These are phyloP conservation scores for Teratosphaeria viscida DNA, from an alignment of 2,329 filamentous ascomycete species.

Conservation along the genomic window DNA sequence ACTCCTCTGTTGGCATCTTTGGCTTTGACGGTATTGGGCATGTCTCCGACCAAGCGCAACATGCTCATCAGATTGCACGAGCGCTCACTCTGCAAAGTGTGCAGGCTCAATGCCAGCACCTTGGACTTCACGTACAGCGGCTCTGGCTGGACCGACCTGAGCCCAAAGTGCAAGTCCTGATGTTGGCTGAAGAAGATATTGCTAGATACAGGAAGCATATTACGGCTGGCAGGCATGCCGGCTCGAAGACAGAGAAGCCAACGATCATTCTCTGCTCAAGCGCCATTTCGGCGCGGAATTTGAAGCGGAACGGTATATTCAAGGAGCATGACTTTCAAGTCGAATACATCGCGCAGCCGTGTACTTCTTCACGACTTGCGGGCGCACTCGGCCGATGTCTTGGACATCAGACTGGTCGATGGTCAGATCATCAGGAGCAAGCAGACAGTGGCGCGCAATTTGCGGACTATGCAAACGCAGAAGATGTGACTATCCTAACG, in stretches of 20 bases:
- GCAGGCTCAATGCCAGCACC: constrained; percentile 10
- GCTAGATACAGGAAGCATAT: constrained; percentile 3
- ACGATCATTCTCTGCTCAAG: constrained; percentile 17
- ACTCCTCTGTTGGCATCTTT: neutral
- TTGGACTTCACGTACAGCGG: constrained; percentile 7
- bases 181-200: constrained; percentile 14
- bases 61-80: neutral
- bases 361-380: constrained; percentile 12
- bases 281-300: constrained; percentile 13
- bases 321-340: constrained; percentile 9
- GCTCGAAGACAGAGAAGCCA: constrained; percentile 6
- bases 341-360: constrained; percentile 17
- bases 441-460: neutral
- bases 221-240: neutral
- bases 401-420: neutral
- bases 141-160: constrained; percentile 2
- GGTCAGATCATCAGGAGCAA: neutral
- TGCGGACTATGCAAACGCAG: neutral
- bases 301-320: constrained; percentile 2
- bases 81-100: constrained; percentile 8
- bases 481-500: constrained; percentile 2
- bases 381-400: constrained; percentile 14
- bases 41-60: neutral
- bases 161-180: constrained; percentile 12
- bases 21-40: neutral